Percentiles rank a stretch among this genome's conserved stretches.
Conservation (phyloP, 257 asterid genomes). For the Primulina eburnea region DNA sequence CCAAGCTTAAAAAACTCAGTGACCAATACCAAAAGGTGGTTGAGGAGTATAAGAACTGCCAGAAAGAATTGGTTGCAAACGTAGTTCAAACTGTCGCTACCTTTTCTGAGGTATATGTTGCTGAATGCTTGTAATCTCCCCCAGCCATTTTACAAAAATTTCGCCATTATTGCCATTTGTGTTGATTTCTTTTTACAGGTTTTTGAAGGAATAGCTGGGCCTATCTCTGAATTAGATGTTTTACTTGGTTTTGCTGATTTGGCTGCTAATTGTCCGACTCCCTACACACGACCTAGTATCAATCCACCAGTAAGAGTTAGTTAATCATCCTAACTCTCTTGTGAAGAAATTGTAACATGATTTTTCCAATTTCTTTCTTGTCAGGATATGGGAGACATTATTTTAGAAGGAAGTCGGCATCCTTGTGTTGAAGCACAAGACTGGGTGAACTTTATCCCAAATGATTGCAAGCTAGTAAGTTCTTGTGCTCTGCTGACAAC, state of each 20-base stretch:
- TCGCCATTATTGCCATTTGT: not conserved
- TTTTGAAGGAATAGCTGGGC: conserved; percentile 69
- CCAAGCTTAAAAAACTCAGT: conserved; percentile 77
- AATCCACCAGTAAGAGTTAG: conserved; percentile 60
- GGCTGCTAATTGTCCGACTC: conserved; percentile 81
- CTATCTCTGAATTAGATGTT: conserved; percentile 89
- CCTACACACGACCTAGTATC: conserved; percentile 80
- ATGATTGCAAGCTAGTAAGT: conserved; percentile 91
- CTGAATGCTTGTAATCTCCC: conserved; percentile 7
- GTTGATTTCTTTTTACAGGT: conserved; percentile 44
- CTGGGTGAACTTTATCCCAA: conserved; percentile 97
- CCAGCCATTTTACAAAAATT: conserved; percentile 17
- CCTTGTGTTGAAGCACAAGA: conserved; percentile 99
- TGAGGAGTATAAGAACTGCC: conserved; percentile 84
- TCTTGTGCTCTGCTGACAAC: conserved; percentile 24
- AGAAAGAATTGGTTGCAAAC: conserved; percentile 83
- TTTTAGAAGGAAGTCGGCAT: conserved; percentile 92
- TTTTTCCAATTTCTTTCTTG: conserved; percentile 25
- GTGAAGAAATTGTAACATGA: conserved; percentile 17
- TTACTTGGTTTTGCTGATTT: conserved; percentile 95
- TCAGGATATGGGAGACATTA: conserved; percentile 85
- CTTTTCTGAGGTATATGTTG: conserved; percentile 72
- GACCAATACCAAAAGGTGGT: conserved; percentile 84
- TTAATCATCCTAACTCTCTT: conserved; percentile 19
- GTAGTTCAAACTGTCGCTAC: conserved; percentile 84